Evolutionary conservation across 2,329 filamentous ascomycete genomes (phyloP), one percentile per base, ranked within the genome.

Genomic region (Seiridium cupressi): DNA sequence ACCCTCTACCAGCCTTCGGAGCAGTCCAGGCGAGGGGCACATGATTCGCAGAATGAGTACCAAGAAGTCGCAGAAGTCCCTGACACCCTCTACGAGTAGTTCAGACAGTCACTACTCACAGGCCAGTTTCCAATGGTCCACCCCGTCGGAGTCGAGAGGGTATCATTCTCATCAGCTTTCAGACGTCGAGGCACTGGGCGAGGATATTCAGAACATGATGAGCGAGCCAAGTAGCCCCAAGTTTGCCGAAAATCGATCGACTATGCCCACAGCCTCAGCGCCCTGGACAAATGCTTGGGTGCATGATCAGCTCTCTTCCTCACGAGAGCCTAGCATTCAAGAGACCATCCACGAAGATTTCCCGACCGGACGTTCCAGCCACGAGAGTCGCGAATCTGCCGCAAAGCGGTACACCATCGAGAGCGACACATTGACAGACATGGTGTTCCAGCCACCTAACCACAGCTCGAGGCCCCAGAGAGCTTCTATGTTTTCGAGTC

Each of bases 231-330:
- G 26, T 8, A 57, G 40, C 13, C 54, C 54, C 11, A 46, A 47
- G 13, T 32, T 46, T 1, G 10, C 8, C 8, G 54, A 38, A 18
- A 46, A 46, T 31, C 42, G 44, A 5, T 18, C 9, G 31, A 36
- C 54, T 7, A 46, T 26, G 35, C 18, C 46, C 10, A 40, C 49
- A 3, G 44, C 58, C 10, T 51, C 63, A 10, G 32, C 59, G 13
- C 61, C 64, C 26, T 63, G 66, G 10, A 68, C 60, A 44, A 63
- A 63, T 9, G 66, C 64, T 2, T 68, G 66, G 66, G 64, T 68
- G 7, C 66, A 61, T 46, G 66, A 68, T 18, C 66, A 68, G 57
- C 65, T 61, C 10, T 57, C 62, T 10, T 61, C 62, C 5, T 51
- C 64, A 3, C 62, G 60, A n/a, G 51, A 51, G 34, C 63, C 63